Evolutionary conservation across 768 basidiomycete genomes (phyloP), one percentile per base, ranked within the genome.

Genomic region (Pisolithus sp.): DNA sequence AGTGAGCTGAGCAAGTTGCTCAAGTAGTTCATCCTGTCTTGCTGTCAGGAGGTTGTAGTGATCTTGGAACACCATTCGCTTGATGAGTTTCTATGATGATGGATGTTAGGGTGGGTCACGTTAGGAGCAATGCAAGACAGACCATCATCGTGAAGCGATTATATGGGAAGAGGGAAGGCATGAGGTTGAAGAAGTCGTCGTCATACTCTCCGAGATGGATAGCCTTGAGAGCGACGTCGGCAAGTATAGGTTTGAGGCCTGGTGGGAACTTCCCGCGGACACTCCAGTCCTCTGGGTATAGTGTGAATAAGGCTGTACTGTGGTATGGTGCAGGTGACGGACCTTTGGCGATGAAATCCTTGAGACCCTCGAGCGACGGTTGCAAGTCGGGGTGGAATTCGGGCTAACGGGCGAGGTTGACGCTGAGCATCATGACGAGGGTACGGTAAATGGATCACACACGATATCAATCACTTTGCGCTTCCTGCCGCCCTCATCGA

Each of bases 81-180:
- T 93, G 67, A 93, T 88, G 43, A 97, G 78, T 83, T 96, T 97
- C 88, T 94, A 63, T 44, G 12, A n/a, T n/a, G n/a, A 18, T 7
- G 24, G 43, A 17, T 0, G 49, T 67, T 34, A 67, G 55, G 17
- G 0, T 13, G 24, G 20, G 26, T 50, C 15, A 43, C 31, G 26
- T 23, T 3, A 34, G 38, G 8, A 12, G 38, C 7, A 23, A 36
- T 47, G 0, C 34, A 45, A 39, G 41, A 37, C 85, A 48, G 50
- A 89, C 86, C 47, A 79, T 87, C 85, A 97, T 93, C 0, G 91
- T 95, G 65, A 89, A 99, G 57, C 86, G 84, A 71, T 99, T 99
- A 64, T 97, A 98, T 0, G 93, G 92, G 60, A 98, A 93, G 37
- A 95, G 66, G 21, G 70, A 75, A 0, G 94, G 91, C 82, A 97